Base-by-base conservation (phyloP, 192 early-diverging fungal species). In the Coemansia sp. region DNA sequence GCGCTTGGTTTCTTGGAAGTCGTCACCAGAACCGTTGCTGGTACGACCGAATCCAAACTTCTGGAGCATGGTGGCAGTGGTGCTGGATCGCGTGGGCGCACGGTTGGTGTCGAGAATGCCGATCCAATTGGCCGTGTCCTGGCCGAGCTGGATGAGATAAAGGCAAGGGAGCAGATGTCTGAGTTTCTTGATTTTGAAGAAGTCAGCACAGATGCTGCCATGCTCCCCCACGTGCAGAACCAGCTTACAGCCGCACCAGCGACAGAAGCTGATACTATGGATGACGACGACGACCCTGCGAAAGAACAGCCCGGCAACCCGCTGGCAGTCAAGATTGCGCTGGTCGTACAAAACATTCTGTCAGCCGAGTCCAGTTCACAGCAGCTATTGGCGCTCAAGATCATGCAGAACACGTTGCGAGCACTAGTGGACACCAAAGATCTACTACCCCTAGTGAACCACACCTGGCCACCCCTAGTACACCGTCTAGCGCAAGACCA, bases 301-400 rank as follows among this genome's bases (percentile, higher is more conserved):
- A 20, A 36, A 11, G 29, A 34, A 38, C 32, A 18, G 4, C 44
- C 46, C 3, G 63, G 70, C 25, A 56, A 30, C 25, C 63, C 63
- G 18, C 51, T 73, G 35, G 63, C 58, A n/a, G 58, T 73, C 19
- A 73, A 73, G 24, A 66, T 73, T 4, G 44, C 52, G 2, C 40
- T 73, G 26, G 53, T 60, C 3, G 43, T 49, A 17, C 70, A 73
- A 23, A 50, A 52, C 20, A 55, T 73, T 7, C 30, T 73, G 33
- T 44, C 58, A 3, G 28, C 58, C 0, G 46, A 54, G 3, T 33
- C 53, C 9, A 36, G 50, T 4, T 23, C 70, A 1, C 70, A 73
- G 40, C 70, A 73, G 43, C 58, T 73, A 1, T 3, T 73, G n/a
- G 58, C 70, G 18, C 55, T 73, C 13, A 73, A 73, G 32, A 73